These are phyloP conservation scores for Discostella stelligera DNA, from an alignment of 352 stramenopile genomes.

Conservation along the genomic window DNA sequence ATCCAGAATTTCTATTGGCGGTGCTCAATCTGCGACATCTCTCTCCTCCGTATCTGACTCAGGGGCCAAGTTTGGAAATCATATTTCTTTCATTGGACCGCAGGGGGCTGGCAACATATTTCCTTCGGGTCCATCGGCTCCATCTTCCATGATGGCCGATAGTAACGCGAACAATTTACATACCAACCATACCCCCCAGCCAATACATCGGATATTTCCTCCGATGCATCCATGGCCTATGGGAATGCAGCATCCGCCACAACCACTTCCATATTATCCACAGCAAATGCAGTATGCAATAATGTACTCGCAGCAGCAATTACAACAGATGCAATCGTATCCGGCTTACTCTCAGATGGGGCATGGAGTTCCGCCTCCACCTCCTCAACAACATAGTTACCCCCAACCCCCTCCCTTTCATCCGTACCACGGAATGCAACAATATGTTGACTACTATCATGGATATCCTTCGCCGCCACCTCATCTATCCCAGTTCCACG, in stretches of 20 bases:
- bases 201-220: conserved; percentile 25
- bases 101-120: conserved; percentile 4
- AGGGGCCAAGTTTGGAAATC: neutral
- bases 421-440: conserved; percentile 34
- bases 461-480: conserved; percentile 20
- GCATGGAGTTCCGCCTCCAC: conserved; percentile 33
- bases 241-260: conserved; percentile 17
- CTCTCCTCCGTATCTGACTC: conserved; percentile 42
- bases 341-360: conserved; percentile 25
- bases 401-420: conserved; percentile 28
- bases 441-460: conserved; percentile 35
- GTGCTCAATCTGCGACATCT: conserved; percentile 23
- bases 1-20: neutral
- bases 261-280: conserved; percentile 42
- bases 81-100: conserved; percentile 7
- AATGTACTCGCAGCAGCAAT: conserved; percentile 35
- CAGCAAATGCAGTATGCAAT: conserved; percentile 44
- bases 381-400: conserved; percentile 30
- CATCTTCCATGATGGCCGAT: conserved; percentile 5
- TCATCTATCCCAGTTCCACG: conserved; percentile 3
- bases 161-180: neutral
- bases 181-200: conserved; percentile 15
- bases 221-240: conserved; percentile 5
- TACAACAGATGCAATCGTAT: conserved; percentile 20
- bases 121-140: conserved; percentile 9